Conservation (phyloP, 129 eudicot genomes). For the Chrysanthemum makinoi region DNA sequence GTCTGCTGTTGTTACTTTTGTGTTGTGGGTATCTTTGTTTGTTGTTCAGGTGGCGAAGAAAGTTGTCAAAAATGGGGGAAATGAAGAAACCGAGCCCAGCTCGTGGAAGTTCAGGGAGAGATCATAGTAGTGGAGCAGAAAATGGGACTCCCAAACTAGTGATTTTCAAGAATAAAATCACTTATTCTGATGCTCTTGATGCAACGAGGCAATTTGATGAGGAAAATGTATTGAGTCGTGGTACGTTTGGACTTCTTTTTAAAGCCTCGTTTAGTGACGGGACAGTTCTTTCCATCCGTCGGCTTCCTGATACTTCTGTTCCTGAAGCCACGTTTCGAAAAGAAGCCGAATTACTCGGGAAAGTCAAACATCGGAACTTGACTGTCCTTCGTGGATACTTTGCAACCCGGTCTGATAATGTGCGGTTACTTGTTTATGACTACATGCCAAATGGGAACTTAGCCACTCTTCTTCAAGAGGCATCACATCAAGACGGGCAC, state of each 20-base stretch:
- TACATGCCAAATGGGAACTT: constrained; percentile 94
- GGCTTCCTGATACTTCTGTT: constrained; percentile 60
- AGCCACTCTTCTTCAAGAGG: constrained; percentile 77
- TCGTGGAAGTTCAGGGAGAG: constrained; percentile 57
- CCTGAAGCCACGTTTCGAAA: constrained; percentile 48
- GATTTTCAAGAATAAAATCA: constrained; percentile 65
- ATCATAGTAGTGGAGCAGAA: constrained; percentile 52
- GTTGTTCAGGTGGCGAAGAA: constrained; percentile 58
- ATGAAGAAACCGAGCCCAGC: constrained; percentile 68
- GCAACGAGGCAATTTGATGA: constrained; percentile 86
- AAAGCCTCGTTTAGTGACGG: constrained; percentile 83
- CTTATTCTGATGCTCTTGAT: constrained; percentile 67
- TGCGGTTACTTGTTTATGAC: constrained; percentile 69
- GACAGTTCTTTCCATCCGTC: constrained; percentile 72
- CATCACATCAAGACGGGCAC: constrained; percentile 87
- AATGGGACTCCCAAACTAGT: constrained; percentile 65
- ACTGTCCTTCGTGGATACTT: constrained; percentile 89
- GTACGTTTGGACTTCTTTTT: constrained; percentile 64
- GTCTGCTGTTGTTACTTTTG: constrained; percentile 41
- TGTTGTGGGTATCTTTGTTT: constrained; percentile 65
- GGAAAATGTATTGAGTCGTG: constrained; percentile 75
- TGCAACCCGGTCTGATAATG: constrained; percentile 60
- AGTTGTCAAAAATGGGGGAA: constrained; percentile 42
- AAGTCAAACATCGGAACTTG: constrained; percentile 75
- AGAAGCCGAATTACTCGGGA: constrained; percentile 77